Percentiles rank a stretch among this genome's conserved stretches.
Evolutionary conservation across 2,329 filamentous ascomycete genomes (phyloP).

Genomic region (Penicillium sp.): DNA sequence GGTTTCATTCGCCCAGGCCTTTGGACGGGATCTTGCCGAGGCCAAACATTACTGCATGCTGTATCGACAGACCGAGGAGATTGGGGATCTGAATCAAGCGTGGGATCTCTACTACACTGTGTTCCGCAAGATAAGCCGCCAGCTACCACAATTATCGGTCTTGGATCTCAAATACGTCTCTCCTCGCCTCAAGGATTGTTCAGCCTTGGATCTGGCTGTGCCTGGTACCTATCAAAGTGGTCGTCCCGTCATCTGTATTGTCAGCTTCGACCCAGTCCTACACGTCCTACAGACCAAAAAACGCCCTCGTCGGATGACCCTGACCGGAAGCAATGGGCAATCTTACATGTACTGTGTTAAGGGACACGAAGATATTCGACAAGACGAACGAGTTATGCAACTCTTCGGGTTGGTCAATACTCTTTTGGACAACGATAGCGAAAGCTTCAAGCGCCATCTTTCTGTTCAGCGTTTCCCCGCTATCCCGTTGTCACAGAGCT

Average conservation of each 20-base stretch:
- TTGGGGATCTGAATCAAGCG: slow-evolving; percentile 92
- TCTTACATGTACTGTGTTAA: slow-evolving; percentile 88
- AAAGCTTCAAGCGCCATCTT: slow-evolving; percentile 94
- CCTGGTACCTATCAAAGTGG: slow-evolving; percentile 86
- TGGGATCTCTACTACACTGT: slow-evolving; percentile 99
- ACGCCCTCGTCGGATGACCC: slow-evolving; percentile 79
- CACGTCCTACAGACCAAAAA: slow-evolving; percentile 97
- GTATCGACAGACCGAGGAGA: slow-evolving; percentile 80
- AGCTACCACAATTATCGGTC: slow-evolving; percentile 85
- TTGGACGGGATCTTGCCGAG: slow-evolving; percentile 89
- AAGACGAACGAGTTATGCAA: slow-evolving; percentile 99
- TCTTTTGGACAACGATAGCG: slow-evolving; percentile 82
- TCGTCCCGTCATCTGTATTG: slow-evolving; percentile 73
- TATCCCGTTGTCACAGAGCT: slow-evolving; percentile 95
- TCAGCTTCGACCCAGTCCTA: slow-evolving; percentile 83
- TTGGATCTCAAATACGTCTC: slow-evolving; percentile 96
- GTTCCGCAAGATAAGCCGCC: slow-evolving; percentile 89
- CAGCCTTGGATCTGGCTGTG: slow-evolving; percentile 86
- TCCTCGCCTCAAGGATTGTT: slow-evolving; percentile 79
- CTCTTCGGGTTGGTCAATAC: slow-evolving; percentile 97
- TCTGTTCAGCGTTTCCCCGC: slow-evolving; percentile 94
- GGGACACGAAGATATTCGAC: slow-evolving; percentile 98
- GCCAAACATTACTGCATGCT: slow-evolving; percentile 94
- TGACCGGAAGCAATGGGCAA: slow-evolving; percentile 81
- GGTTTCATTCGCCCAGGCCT: slow-evolving; percentile 95